Evolutionary conservation across 2,329 filamentous ascomycete species (phyloP).

Genomic region (Phyllosticta citriasiana): DNA sequence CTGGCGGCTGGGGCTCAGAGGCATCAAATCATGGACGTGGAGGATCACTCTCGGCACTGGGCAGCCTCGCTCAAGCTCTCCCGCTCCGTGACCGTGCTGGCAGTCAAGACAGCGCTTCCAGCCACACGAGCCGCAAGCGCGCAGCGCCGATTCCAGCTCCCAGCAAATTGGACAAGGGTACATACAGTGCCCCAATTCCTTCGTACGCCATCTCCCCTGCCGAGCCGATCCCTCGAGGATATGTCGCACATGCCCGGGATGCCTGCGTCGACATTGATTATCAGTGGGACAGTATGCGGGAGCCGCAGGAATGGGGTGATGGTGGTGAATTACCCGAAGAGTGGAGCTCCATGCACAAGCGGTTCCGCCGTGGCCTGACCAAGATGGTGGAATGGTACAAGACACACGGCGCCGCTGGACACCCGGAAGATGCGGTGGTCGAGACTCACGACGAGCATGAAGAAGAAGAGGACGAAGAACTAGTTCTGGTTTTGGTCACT

Average conservation of each 20-base stretch:
- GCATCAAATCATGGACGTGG: slow-evolving; percentile 11
- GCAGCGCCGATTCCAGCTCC: slow-evolving; percentile 16
- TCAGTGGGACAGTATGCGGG: slow-evolving; percentile 87
- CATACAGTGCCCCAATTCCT: slow-evolving; percentile 67
- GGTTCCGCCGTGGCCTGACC: slow-evolving; percentile 71
- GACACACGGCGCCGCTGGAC: slow-evolving; percentile 35
- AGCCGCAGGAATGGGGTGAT: slow-evolving; percentile 71
- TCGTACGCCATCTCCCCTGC: slow-evolving; percentile 73
- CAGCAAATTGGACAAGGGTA: slow-evolving; percentile 16
- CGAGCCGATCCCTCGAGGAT: slow-evolving; percentile 75
- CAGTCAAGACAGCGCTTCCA: slow-evolving; percentile 25
- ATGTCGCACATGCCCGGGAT: slow-evolving; percentile 82
- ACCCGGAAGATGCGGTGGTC: slow-evolving; percentile 21
- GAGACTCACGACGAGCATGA: slow-evolving; percentile 15
- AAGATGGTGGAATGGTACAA: slow-evolving; percentile 77
- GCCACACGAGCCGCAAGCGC: slow-evolving; percentile 18
- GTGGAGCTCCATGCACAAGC: slow-evolving; percentile 89
- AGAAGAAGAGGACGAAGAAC: slow-evolving; percentile 47
- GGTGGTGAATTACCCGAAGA: slow-evolving; percentile 86
- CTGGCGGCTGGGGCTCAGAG: slow-evolving; percentile 43
- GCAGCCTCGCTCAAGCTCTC: slow-evolving; percentile 29
- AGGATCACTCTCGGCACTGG: slow-evolving; percentile 20
- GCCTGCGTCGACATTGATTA: slow-evolving; percentile 81
- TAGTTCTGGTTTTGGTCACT: slow-evolving; percentile 79
- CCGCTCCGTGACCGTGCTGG: slow-evolving; percentile 38